Base-by-base conservation (phyloP, 2,329 filamentous ascomycete species). In the Bretziella fagacearum region DNA sequence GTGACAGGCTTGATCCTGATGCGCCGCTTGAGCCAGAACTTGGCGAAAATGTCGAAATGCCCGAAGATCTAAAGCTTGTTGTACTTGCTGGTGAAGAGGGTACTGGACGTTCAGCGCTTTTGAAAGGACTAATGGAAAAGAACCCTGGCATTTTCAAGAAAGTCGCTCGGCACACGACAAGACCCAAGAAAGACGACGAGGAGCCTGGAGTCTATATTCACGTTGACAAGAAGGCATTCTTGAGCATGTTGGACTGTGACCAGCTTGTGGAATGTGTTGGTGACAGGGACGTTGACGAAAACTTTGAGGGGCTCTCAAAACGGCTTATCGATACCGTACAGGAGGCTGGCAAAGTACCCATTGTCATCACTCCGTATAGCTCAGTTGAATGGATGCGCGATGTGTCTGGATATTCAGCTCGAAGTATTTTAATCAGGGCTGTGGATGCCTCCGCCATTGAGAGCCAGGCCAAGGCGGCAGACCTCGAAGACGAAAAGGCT, bases 51-150 rank as follows among this genome's bases (percentile, higher is more conserved):
- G 17, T 51, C 52, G 8, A 54, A 53, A 60, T 67, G 52, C 74
- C 73, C 3, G 59, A 64, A 18, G 67, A 77, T 53, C 63, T 59
- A 42, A 64, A 64, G 3, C 63, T 72, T 4, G 73, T 89, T 52
- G 71, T 89, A 52, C 66, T 91, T 52, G 77, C 77, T 6, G 81
- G 80, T 2, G 73, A 77, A 4, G 67, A 65, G 4, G 73, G 73
- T 46, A 66, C 69, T 6, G 77, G 76, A 37, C 82, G 80, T 58
- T 73, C 74, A 13, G 73, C 72, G 1, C 63, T 87, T 36, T 63
- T 79, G 46, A 70, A 70, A 49, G 70, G 71, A 52, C 69, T 91
- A 13, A 63, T 81, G 53, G 70, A 75, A 23, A 69, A 72, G 47
- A 74, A 77, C 57, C 74, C 73, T 5, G 71, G 74, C 44, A 74